Evolutionary conservation across 1,139 yeast genomes (phyloP).

Genomic region (Saccharomyces hybrid): DNA sequence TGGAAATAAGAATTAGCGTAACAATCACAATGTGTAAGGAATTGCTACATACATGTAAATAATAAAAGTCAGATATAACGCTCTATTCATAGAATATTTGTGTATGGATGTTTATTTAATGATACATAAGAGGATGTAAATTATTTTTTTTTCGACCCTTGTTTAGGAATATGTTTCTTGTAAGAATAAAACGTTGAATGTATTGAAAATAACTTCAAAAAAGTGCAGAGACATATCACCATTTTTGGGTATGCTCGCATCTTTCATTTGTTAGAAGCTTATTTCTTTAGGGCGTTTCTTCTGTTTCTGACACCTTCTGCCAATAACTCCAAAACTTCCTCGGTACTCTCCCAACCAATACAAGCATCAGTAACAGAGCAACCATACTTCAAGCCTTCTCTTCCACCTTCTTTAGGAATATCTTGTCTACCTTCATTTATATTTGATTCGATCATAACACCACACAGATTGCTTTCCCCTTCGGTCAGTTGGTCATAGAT

Average conservation of each 20-base stretch:
- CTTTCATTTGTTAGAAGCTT: neutral
- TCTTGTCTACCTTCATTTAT: conserved; percentile 89
- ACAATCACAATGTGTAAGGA: neutral
- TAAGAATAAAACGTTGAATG: neutral
- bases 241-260: neutral
- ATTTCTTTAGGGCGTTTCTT: conserved; percentile 38
- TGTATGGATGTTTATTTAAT: neutral
- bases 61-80: neutral
- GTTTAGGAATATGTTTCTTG: neutral
- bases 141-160: neutral
- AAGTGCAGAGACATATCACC: neutral
- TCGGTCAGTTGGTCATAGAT: conserved; percentile 68
- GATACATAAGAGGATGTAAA: neutral
- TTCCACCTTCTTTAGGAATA: conserved; percentile 73
- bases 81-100: neutral
- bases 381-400: conserved; percentile 72
- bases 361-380: conserved; percentile 96
- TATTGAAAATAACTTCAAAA: neutral
- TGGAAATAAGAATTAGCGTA: neutral
- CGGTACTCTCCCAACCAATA: conserved; percentile 83
- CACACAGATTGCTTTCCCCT: conserved; percentile 79
- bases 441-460: conserved; percentile 94
- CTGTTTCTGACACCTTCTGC: conserved; percentile 76
- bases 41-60: neutral
- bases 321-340: conserved; percentile 56